These are phyloP conservation scores for Hippophae gyantsensis DNA, from an alignment of 306 rosid species.

Conservation along the genomic window DNA sequence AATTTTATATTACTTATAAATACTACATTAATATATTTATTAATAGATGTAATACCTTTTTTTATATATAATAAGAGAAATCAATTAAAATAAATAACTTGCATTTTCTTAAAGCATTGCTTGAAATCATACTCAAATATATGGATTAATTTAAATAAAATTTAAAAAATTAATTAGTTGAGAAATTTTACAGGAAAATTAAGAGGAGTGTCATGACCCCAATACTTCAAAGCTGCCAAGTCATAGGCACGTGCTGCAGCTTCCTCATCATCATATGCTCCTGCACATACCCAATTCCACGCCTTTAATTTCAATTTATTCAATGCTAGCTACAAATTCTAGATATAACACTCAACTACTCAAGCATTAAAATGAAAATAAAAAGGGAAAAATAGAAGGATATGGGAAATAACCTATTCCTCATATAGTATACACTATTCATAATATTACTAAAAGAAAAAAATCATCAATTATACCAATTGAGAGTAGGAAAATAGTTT, in stretches of 20 bases:
- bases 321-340: neutral
- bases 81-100: too few relatives aligned
- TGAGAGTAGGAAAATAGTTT: too few relatives aligned
- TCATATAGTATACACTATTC: too few relatives aligned
- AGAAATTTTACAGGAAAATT: slow-evolving; percentile 62
- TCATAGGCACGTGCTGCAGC: slow-evolving; percentile 99
- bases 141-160: neutral
- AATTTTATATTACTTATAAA: too few relatives aligned
- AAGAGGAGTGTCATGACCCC: slow-evolving; percentile 84
- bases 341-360: neutral
- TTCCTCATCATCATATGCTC: slow-evolving; percentile 90
- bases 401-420: too few relatives aligned
- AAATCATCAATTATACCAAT: too few relatives aligned
- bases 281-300: slow-evolving; percentile 33
- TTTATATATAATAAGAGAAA: too few relatives aligned
- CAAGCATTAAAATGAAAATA: slow-evolving; percentile 1
- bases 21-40: too few relatives aligned
- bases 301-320: neutral
- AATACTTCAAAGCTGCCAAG: slow-evolving; percentile 96
- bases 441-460: too few relatives aligned
- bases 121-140: neutral
- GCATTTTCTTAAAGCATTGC: too few relatives aligned
- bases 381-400: neutral
- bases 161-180: neutral
- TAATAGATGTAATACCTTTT: too few relatives aligned